A percentile compares a stretch with the other conserved stretches of the same genome.
Evolutionary conservation across 192 early-diverging fungal genomes (phyloP).

Genomic region (Podila epicladia): DNA sequence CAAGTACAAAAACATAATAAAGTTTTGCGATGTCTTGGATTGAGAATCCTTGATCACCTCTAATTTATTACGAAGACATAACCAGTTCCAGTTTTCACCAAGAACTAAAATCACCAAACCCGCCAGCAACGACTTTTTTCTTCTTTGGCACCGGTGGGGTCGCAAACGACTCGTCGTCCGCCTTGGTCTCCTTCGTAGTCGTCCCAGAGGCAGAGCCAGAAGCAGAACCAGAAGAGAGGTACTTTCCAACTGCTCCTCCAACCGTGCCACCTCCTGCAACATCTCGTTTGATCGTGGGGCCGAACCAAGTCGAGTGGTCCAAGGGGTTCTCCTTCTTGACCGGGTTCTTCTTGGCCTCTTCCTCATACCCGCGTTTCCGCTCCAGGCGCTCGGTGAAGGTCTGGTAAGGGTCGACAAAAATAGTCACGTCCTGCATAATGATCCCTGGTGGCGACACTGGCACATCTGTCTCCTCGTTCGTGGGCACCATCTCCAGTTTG

Average conservation of each 20-base stretch:
- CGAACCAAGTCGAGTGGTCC: conserved; percentile 80
- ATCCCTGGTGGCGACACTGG: conserved; percentile 74
- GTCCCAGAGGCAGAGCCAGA: background rate
- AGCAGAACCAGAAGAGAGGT: conserved; percentile 52
- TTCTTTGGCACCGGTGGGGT: conserved; percentile 31
- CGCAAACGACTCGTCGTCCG: conserved; percentile 4
- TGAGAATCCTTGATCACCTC: no score
- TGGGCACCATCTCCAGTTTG: conserved; percentile 80
- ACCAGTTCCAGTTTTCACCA: conserved; percentile 25
- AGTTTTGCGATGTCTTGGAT: no score
- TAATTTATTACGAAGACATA: no score
- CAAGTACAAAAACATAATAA: no score
- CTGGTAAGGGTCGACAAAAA: conserved; percentile 90
- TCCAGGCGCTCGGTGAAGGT: conserved; percentile 74
- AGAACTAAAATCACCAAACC: conserved; percentile 59
- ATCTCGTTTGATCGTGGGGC: conserved; percentile 60
- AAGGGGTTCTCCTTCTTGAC: conserved; percentile 57
- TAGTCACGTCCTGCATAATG: conserved; percentile 72
- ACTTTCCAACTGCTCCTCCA: conserved; percentile 70
- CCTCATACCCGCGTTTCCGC: conserved; percentile 66
- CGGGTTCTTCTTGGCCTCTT: conserved; percentile 46
- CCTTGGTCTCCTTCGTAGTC: conserved; percentile 9
- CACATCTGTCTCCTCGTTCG: conserved; percentile 74
- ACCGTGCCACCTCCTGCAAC: conserved; percentile 37
- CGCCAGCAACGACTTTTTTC: conserved; percentile 38